Evolutionary conservation across 139 green algal species (phyloP), one percentile per base, ranked within the genome.

Genomic region (Tetradesmus obliquus): DNA sequence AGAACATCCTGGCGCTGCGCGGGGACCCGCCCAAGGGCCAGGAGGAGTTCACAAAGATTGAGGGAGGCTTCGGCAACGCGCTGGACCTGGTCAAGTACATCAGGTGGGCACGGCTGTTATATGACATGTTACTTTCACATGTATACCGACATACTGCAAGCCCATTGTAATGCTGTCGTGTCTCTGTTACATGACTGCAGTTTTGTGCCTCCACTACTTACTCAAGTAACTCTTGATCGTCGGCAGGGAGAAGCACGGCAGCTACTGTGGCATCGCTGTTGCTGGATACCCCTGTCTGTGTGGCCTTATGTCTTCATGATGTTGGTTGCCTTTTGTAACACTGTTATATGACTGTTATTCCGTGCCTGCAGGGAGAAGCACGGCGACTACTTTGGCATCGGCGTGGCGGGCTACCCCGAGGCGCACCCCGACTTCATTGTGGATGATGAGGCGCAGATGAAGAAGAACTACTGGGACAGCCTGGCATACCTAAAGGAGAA

Each of bases 11-110:
- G 51, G 98, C 98, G 5, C 94, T 99, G 83, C 93, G 98, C 4
- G 98, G 98, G 7, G 98, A 99, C 91, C 98, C 98, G 2, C 98
- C 98, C 5, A 97, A 99, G 91, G 98, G 98, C 20, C 96, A 99
- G 94, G 98, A 99, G n/a, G 96, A 97, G 92, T 98, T 96, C 87
- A 94, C 94, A 79, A 93, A 93, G 19, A 94, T 98, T 22, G 98
- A 99, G 91, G 98, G 98, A 57, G 98, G 98, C 88, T 99, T 99
- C 94, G 89, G 93, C 0, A 99, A 97, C 90, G 98, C 98, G 0
- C 95, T 99, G 62, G 98, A 99, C 94, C 95, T 99, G 54, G 96
- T 99, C 24, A 97, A 97, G 88, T 97, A 99, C 94, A 99, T 99
- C 93, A 94, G 96, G 86, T 90, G 69, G 86, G 92, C 58, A 79